Evolutionary conservation across 163 green algal genomes (phyloP), one percentile per base, ranked within the genome.

Genomic region (Volvox carteri): DNA sequence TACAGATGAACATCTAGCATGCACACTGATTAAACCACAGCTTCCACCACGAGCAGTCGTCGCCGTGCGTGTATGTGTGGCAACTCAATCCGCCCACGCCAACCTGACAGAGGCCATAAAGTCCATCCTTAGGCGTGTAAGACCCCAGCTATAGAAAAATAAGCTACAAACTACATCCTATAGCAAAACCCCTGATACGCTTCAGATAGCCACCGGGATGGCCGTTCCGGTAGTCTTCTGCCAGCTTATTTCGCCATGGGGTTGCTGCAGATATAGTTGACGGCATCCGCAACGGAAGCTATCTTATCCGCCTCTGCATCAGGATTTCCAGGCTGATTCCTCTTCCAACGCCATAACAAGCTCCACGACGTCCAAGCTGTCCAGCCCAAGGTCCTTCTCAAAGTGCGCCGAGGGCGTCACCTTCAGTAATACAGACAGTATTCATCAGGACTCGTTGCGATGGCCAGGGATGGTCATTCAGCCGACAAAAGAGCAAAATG

Each of bases 271-370:
- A 99, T 96, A 94, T 99, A 99, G 84, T 95, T 93, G 62, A 99
- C 97, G 4, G 97, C 98, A n/a, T 99, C 98, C 12, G 85, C 60
- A 14, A 96, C 94, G 21, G 95, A 97, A 16, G 93, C 48, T 65
- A 99, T 99, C 92, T 99, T 99, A 92, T 99, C 98, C 39, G 98
- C 98, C 90, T 99, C 98, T 7, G 90, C 94, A 84, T 99, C 98
- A 21, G 98, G 98, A 88, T 99, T 99, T 92, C 99, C 98, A 41
- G 99, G 93, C 96, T 93, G 99, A 99, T 93, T 99, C 98, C 94
- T 99, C 98, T 94, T 99, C 98, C 88, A 99, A 96, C 18, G 98
- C 98, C 98, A 99, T 99, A 30, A 99, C 97, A 67, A 99, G 93
- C 92, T 99, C 97, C 50, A 99, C 97, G 11, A 96, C 97, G 93